These are phyloP conservation scores for Cunninghamia lanceolata DNA, from an alignment of 75 land plant genomes.

Conservation along the genomic window DNA sequence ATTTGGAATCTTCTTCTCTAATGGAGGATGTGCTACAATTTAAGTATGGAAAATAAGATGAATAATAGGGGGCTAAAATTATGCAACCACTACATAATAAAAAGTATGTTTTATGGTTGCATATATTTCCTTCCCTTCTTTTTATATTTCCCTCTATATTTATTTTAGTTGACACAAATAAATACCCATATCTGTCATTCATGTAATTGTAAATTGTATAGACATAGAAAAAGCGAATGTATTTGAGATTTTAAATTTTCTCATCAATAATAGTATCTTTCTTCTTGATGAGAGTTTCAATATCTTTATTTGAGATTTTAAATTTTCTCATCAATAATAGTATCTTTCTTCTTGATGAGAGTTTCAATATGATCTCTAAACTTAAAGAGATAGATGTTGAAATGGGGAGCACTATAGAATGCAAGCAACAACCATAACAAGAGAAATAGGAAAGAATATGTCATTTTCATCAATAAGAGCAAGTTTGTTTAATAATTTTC, in stretches of 20 bases:
- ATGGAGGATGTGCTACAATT: too few relatives aligned
- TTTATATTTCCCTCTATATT: too few relatives aligned
- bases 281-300: slow-evolving; percentile 97
- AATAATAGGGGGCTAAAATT: too few relatives aligned
- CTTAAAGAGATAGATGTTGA: slow-evolving; percentile 84
- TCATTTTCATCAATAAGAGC: slow-evolving; percentile 74
- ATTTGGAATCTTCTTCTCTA: too few relatives aligned
- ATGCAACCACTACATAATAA: too few relatives aligned
- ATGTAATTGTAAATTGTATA: slow-evolving; percentile 52
- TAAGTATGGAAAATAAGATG: too few relatives aligned
- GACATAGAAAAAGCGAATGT: slow-evolving; percentile 87
- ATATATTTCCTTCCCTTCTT: too few relatives aligned
- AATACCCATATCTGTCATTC: too few relatives aligned
- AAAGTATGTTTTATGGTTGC: too few relatives aligned
- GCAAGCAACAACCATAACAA: slow-evolving; percentile 81
- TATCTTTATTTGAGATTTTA: slow-evolving; percentile 90
- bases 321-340: slow-evolving; percentile 97
- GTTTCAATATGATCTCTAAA: slow-evolving; percentile 92
- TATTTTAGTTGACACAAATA: too few relatives aligned
- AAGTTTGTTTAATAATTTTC: slow-evolving; percentile 34
- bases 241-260: slow-evolving; percentile 90
- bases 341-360: slow-evolving; percentile 19
- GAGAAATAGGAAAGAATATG: slow-evolving; percentile 94
- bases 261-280: slow-evolving; percentile 95
- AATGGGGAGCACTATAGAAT: slow-evolving; percentile 68